Base-by-base conservation (phyloP, 192 early-diverging fungal genomes). In the Dispira simplex region DNA sequence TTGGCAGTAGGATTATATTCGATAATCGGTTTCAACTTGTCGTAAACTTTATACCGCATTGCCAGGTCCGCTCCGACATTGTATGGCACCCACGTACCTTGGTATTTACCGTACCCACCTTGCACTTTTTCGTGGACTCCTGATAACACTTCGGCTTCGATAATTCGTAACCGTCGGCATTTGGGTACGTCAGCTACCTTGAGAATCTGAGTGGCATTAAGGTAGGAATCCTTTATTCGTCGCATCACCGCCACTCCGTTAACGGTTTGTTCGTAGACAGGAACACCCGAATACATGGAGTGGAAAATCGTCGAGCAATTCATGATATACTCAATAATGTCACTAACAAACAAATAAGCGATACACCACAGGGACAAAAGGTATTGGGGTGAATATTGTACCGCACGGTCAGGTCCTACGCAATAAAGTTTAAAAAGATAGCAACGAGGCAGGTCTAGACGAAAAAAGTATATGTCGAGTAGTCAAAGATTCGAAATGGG, bases 21-120 rank as follows among this genome's bases (percentile, higher is more conserved):
- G 23, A 97, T 75, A 25, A 98, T 70, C 0, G 92, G 90, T 51
- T 80, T 73, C 46, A 99, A 70, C 13, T 86, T 49, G 8, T 77
- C 63, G 54, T 86, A 78, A 12, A 96, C 91, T n/a, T 75, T 73
- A 68, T 90, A 97, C 55, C 87, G 82, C 63, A 77, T 62, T 21
- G 92, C 92, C 0, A 99, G 71, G 49, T 82, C 74, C 8, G 89
- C 79, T n/a, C 88, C 93, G 12, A 89, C 79, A 44, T 80, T 78
- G 69, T 86, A 90, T 3, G 96, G 96, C 9, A 99, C 84, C 90
- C 85, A 87, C 9, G 83, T 92, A 68, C 96, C 95, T 78, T 95
- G 96, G 71, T 97, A 98, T 77, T 94, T 95, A 63, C 95, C 95
- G 71, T 97, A 97, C 13, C 97, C 97, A 14, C 97, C 97, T 70